phyloP scores from a whole-genome alignment of 2,329 filamentous ascomycete species.

The Ascochyta pisi region DNA sequence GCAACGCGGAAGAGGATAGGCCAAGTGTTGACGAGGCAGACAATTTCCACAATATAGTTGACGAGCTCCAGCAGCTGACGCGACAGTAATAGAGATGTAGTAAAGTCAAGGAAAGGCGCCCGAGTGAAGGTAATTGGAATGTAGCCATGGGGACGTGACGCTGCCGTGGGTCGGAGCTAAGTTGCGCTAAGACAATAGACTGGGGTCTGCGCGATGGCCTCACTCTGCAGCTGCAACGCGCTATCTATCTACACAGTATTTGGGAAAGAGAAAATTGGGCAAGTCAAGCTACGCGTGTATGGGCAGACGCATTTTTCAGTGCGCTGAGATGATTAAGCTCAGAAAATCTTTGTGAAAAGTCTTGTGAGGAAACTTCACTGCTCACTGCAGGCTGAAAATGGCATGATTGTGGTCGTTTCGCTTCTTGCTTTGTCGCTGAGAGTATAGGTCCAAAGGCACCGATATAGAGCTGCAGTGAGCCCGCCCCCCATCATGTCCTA shows the following conservation, averaged over 20 bases:
- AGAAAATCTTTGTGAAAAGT: too few relatives aligned
- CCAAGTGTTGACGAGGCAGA: background rate
- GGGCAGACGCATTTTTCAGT: background rate
- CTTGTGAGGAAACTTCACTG: too few relatives aligned
- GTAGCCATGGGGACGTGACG: conserved; percentile 12
- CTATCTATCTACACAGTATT: background rate
- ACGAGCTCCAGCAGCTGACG: background rate
- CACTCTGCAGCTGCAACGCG: background rate
- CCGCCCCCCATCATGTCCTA: conserved; percentile 7
- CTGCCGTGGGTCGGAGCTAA: conserved; percentile 17
- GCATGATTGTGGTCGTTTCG: background rate
- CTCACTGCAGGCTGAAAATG: background rate
- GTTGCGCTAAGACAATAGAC: conserved; percentile 12
- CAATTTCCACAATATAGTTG: background rate
- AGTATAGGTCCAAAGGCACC: background rate
- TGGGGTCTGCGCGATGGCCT: conserved; percentile 12
- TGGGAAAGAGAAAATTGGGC: background rate
- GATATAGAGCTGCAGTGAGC: conserved; percentile 4
- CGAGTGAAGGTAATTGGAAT: conserved; percentile 2
- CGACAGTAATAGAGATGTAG: conserved; percentile 3
- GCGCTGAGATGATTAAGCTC: too few relatives aligned
- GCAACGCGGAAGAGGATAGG: background rate
- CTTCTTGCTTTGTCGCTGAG: background rate
- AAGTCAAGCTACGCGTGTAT: background rate
- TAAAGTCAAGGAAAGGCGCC: conserved; percentile 1